phyloP scores from a whole-genome alignment of 2,329 filamentous ascomycete genomes.

The Xylaria sp. region DNA sequence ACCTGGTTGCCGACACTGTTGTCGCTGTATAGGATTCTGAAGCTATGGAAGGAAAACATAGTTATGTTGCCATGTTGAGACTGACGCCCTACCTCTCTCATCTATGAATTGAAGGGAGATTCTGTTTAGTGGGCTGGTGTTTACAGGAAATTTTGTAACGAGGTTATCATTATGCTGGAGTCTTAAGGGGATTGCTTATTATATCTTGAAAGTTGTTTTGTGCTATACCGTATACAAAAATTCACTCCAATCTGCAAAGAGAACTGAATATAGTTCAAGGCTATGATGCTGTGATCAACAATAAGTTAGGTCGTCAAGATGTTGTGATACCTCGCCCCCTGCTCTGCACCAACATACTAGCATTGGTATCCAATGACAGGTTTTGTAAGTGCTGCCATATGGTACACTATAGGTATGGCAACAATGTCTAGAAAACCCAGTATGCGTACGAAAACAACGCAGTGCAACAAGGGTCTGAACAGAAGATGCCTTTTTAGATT shows the following conservation, averaged over 20 bases:
- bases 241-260: neutral
- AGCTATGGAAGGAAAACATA: neutral
- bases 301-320: too few relatives aligned
- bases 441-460: too few relatives aligned
- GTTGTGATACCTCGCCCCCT: too few relatives aligned
- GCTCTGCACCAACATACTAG: too few relatives aligned
- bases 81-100: neutral
- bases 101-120: neutral
- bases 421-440: too few relatives aligned
- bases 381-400: too few relatives aligned
- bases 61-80: slow-evolving; percentile 7
- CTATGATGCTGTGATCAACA: neutral
- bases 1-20: slow-evolving; percentile 37
- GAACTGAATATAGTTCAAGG: neutral
- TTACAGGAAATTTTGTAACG: slow-evolving; percentile 6
- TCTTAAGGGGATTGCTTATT: slow-evolving; percentile 25
- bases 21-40: slow-evolving; percentile 36
- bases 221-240: slow-evolving; percentile 1
- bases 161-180: slow-evolving; percentile 22
- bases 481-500: too few relatives aligned
- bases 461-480: too few relatives aligned
- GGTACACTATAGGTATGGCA: too few relatives aligned
- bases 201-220: slow-evolving; percentile 12
- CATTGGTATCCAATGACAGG: too few relatives aligned
- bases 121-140: slow-evolving; percentile 17